phyloP scores from a whole-genome alignment of 176 grass and related monocot species.

The Avena atlantica region DNA sequence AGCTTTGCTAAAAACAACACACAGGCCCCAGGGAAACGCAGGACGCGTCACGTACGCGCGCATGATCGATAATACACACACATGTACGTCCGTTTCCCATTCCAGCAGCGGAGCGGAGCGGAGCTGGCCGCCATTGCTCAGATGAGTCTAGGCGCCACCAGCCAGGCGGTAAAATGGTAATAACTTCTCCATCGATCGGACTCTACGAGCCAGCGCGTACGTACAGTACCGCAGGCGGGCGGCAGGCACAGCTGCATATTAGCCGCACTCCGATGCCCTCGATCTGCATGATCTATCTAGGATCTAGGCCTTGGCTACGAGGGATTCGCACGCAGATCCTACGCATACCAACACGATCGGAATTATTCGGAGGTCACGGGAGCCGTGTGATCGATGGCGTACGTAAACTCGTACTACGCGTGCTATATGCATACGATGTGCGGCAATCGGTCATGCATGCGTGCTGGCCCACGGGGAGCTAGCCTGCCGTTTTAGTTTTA shows the following conservation, averaged over 20 bases:
- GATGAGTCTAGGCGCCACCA: no score
- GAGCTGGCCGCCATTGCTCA: not conserved
- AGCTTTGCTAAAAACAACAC: conserved; percentile 38
- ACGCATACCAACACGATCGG: not conserved
- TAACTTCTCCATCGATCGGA: conserved; percentile 24
- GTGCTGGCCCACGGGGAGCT: not conserved
- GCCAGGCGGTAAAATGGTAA: conserved; percentile 21
- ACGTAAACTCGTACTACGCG: not conserved
- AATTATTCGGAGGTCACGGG: conserved; percentile 39
- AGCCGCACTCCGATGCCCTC: conserved; percentile 43
- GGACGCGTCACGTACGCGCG: not conserved
- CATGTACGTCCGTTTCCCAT: not conserved
- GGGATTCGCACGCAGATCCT: not conserved
- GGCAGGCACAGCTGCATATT: not conserved
- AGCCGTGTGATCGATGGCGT: not conserved
- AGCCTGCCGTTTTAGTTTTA: conserved; percentile 7
- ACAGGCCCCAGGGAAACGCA: conserved; percentile 10
- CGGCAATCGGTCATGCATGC: conserved; percentile 10
- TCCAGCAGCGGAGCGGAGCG: not conserved
- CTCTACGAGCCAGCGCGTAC: not conserved
- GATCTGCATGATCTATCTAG: not conserved
- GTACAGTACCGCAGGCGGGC: not conserved
- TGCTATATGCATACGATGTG: no score
- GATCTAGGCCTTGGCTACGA: not conserved
- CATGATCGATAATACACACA: no score